These are phyloP conservation scores for Sclerospora graminicola DNA, from an alignment of 352 stramenopile genomes.

Conservation along the genomic window DNA sequence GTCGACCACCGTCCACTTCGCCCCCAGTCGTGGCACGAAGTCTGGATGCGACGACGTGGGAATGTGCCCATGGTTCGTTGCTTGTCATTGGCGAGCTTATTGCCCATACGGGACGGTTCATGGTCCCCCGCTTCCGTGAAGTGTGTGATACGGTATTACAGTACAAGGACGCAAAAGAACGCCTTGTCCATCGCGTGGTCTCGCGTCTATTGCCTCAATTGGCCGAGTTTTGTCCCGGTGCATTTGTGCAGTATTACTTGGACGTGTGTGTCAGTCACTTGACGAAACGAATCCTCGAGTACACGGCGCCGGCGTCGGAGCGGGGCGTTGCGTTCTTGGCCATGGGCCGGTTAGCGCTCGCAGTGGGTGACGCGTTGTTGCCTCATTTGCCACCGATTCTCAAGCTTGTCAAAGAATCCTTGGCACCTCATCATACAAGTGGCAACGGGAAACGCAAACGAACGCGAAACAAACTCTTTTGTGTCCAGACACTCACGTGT, in stretches of 20 bases:
- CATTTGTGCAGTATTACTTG: slow-evolving; percentile 93
- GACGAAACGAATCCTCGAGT: slow-evolving; percentile 66
- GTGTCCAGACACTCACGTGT: slow-evolving; percentile 73
- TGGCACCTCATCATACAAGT: slow-evolving; percentile 33
- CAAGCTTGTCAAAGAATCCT: slow-evolving; percentile 58
- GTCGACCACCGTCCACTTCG: slow-evolving; percentile 8
- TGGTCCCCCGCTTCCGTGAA: slow-evolving; percentile 94
- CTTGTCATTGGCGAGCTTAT: slow-evolving; percentile 93
- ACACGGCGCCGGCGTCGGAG: slow-evolving; percentile 38
- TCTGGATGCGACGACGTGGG: slow-evolving; percentile 32
- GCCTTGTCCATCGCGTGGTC: slow-evolving; percentile 71
- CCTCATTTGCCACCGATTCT: slow-evolving; percentile 77
- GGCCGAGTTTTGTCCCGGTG: slow-evolving; percentile 87
- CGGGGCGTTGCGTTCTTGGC: slow-evolving; percentile 86
- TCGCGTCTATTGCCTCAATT: slow-evolving; percentile 88
- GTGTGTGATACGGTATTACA: slow-evolving; percentile 90
- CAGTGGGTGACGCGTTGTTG: slow-evolving; percentile 83
- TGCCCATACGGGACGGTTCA: slow-evolving; percentile 92
- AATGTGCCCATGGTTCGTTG: slow-evolving; percentile 90
- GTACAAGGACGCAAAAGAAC: slow-evolving; percentile 87
- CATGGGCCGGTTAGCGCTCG: slow-evolving; percentile 88
- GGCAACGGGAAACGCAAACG: slow-evolving; percentile 45
- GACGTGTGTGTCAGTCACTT: slow-evolving; percentile 70
- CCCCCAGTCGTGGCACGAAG: neutral
- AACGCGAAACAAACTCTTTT: slow-evolving; percentile 69